phyloP scores from a whole-genome alignment of 371 early-diverging fungal genomes.

The Mucor indicus region DNA sequence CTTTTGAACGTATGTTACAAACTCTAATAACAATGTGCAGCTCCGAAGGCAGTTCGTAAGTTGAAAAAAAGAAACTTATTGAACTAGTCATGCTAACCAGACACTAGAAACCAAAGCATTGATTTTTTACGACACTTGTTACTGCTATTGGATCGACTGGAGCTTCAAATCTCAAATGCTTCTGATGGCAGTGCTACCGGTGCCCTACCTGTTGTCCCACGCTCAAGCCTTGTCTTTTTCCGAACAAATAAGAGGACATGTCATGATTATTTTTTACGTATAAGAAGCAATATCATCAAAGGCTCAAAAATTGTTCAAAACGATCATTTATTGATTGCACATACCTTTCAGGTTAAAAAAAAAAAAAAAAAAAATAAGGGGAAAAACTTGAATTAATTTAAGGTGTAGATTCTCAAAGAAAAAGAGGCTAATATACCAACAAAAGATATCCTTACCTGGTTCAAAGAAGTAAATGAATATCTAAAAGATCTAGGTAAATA shows the following conservation, averaged over 20 bases:
- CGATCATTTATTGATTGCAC: slow-evolving; percentile 42
- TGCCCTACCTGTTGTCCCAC: slow-evolving; percentile 58
- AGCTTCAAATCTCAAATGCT: slow-evolving; percentile 72
- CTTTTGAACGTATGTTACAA: slow-evolving; percentile 61
- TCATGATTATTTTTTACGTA: slow-evolving; percentile 73
- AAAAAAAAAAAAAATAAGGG: too few relatives aligned
- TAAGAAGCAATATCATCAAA: slow-evolving; percentile 48
- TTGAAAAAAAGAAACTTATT: slow-evolving; percentile 1
- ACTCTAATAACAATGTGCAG: slow-evolving; percentile 12
- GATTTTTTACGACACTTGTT: slow-evolving; percentile 34
- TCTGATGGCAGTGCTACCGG: slow-evolving; percentile 58
- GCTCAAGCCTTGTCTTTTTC: slow-evolving; percentile 68
- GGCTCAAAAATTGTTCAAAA: slow-evolving; percentile 44
- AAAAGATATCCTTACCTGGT: slow-evolving; percentile 17
- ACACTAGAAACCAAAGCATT: slow-evolving; percentile 1
- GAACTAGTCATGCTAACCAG: too few relatives aligned
- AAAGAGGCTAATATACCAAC: slow-evolving; percentile 12
- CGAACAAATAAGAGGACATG: slow-evolving; percentile 70
- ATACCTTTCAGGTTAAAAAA: slow-evolving; percentile 35
- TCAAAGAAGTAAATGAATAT: slow-evolving; percentile 18
- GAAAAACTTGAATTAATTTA: too few relatives aligned
- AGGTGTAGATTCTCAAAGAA: slow-evolving; percentile 10
- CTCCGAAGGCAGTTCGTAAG: too few relatives aligned
- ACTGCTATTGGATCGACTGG: slow-evolving; percentile 66
- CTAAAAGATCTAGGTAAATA: slow-evolving; percentile 20